Evolutionary conservation across 2,329 filamentous ascomycete species (phyloP).

Genomic region (Cladosporium sp.): DNA sequence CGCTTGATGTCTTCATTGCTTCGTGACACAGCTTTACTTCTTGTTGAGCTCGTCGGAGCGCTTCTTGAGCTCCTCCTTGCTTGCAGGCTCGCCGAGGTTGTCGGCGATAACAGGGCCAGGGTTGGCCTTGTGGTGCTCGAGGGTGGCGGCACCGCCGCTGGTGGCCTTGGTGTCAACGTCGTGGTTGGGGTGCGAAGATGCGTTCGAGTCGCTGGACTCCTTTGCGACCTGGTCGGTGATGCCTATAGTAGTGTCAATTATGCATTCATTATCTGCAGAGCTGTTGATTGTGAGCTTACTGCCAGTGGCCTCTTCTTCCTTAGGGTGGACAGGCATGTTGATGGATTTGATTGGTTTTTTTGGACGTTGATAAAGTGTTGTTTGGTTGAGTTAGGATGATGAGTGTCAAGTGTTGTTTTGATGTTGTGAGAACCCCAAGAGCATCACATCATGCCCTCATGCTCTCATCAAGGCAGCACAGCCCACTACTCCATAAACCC

Average conservation of each 20-base stretch:
- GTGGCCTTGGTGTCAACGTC: slow-evolving; percentile 36
- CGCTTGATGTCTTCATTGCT: not conserved
- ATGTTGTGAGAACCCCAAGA: not conserved
- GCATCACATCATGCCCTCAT: not conserved
- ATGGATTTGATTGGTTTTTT: slow-evolving; percentile 1
- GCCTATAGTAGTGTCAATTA: slow-evolving; percentile 33
- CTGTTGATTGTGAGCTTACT: slow-evolving; percentile 37
- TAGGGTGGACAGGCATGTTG: slow-evolving; percentile 46
- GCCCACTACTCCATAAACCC: slow-evolving; percentile 10
- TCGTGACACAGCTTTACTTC: not conserved
- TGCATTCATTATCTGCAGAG: not conserved
- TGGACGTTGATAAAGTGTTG: not conserved
- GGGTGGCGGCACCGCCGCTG: slow-evolving; percentile 40
- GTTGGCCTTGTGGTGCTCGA: slow-evolving; percentile 46
- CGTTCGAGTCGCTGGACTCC: slow-evolving; percentile 46
- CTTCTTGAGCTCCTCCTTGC: slow-evolving; percentile 54
- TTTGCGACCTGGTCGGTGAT: slow-evolving; percentile 50
- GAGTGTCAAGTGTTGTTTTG: not conserved
- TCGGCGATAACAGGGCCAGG: slow-evolving; percentile 50
- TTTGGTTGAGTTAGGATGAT: not conserved
- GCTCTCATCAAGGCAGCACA: slow-evolving; percentile 12
- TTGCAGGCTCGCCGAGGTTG: slow-evolving; percentile 47
- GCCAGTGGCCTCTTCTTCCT: slow-evolving; percentile 42
- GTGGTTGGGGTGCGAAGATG: slow-evolving; percentile 41
- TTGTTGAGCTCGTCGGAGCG: slow-evolving; percentile 55